These are phyloP conservation scores for Knufia fluminis DNA, from an alignment of 2,329 filamentous ascomycete genomes.

Conservation along the genomic window DNA sequence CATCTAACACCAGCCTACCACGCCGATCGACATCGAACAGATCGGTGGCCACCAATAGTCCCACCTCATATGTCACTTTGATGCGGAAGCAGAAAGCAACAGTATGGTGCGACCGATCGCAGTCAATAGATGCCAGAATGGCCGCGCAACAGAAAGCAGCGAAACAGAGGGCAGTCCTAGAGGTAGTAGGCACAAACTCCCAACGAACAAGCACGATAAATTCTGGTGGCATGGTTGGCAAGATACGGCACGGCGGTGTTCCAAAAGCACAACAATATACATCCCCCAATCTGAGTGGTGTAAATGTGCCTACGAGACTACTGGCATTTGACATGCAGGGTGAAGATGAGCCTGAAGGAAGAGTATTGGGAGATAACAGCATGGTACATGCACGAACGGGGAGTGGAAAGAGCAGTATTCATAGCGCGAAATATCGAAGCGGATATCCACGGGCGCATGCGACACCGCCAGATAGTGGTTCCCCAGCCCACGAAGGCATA, in stretches of 20 bases:
- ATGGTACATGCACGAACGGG: constrained; percentile 45
- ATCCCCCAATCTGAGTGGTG: constrained; percentile 63
- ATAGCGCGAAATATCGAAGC: constrained; percentile 38
- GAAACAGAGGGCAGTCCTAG: constrained; percentile 74
- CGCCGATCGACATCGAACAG: constrained; percentile 23
- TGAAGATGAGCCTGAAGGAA: constrained; percentile 62
- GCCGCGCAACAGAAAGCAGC: constrained; percentile 76
- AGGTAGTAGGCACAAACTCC: constrained; percentile 49
- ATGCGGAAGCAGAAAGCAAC: constrained; percentile 95
- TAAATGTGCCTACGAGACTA: constrained; percentile 79
- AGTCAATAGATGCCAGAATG: constrained; percentile 80
- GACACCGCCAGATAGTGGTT: constrained; percentile 34
- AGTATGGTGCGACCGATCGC: constrained; percentile 92
- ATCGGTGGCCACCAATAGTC: constrained; percentile 21
- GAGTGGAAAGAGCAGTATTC: constrained; percentile 50
- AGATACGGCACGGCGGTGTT: constrained; percentile 82
- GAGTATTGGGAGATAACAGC: constrained; percentile 26
- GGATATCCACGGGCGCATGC: constrained; percentile 35
- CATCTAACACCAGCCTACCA: constrained; percentile 14
- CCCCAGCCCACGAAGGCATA: constrained; percentile 26
- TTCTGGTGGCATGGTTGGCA: constrained; percentile 50
- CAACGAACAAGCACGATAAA: constrained; percentile 55
- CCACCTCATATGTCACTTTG: constrained; percentile 68
- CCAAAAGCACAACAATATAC: constrained; percentile 69
- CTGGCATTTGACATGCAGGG: constrained; percentile 94